Percentiles rank a stretch among this genome's conserved stretches.
phyloP scores from a whole-genome alignment of 257 asterid genomes.

The Ehretia macrophylla region DNA sequence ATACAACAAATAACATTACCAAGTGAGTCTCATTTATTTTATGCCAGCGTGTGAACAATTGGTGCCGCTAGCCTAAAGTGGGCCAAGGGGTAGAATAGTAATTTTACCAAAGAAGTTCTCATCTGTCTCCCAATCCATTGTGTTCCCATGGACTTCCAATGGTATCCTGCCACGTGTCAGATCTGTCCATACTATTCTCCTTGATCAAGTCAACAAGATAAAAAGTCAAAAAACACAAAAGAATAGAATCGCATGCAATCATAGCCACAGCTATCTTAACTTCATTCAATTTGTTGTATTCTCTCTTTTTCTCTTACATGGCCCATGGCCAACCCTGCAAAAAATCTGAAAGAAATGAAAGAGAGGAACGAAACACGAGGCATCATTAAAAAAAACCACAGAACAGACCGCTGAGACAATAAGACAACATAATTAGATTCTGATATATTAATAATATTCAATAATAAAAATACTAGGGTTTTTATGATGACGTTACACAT shows the following conservation, averaged over 20 bases:
- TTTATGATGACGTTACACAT: neutral
- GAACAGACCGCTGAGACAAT: constrained; percentile 22
- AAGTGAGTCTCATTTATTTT: no score
- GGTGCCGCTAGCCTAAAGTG: neutral
- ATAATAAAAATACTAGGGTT: neutral
- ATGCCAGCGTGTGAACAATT: no score
- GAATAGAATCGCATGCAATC: neutral
- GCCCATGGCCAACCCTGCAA: constrained; percentile 25
- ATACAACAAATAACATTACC: no score
- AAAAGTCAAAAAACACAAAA: neutral
- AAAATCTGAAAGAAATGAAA: constrained; percentile 24
- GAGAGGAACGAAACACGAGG: constrained; percentile 71
- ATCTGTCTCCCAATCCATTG: neutral
- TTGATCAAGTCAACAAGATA: neutral
- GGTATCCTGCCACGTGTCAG: neutral
- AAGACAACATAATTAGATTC: constrained; percentile 36
- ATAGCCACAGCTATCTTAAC: neutral
- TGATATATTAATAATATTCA: neutral
- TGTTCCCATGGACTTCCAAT: neutral
- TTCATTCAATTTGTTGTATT: constrained; percentile 1
- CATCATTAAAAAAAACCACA: constrained; percentile 34
- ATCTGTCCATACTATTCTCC: no score
- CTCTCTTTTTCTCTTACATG: neutral
- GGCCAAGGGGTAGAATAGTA: neutral
- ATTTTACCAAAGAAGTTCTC: neutral